Conservation (phyloP, 257 asterid species). For the Nicotiana paniculata region DNA sequence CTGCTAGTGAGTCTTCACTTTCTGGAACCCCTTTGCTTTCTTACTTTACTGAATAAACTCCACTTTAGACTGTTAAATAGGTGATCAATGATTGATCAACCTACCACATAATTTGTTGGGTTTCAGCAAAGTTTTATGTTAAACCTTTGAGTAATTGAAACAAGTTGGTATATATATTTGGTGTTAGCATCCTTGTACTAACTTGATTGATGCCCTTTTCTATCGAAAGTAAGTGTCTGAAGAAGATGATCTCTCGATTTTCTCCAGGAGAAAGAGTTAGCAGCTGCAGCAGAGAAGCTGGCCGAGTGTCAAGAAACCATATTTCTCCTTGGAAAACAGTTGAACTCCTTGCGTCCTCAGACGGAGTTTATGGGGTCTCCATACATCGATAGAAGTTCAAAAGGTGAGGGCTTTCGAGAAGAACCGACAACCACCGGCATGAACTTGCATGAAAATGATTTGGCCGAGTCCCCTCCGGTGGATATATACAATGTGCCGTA, state of each 20-base stretch:
- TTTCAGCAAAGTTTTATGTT: not conserved
- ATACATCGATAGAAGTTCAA: constrained; percentile 27
- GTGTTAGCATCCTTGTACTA: not conserved
- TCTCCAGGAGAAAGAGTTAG: constrained; percentile 70
- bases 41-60: no score
- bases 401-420: constrained; percentile 36
- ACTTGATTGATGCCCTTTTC: not conserved
- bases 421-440: constrained; percentile 52
- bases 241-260: not conserved
- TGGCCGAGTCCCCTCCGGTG: constrained; percentile 57
- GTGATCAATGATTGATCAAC: no score
- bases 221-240: not conserved
- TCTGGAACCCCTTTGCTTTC: no score
- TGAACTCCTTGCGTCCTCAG: constrained; percentile 71
- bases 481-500: constrained; percentile 29
- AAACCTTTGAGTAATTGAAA: not conserved
- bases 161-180: not conserved
- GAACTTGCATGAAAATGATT: constrained; percentile 42
- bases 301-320: constrained; percentile 95
- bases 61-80: no score
- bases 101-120: no score
- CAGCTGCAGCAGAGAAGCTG: constrained; percentile 86
- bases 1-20: no score
- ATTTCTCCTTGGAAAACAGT: constrained; percentile 77
- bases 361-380: constrained; percentile 38